Conservation (phyloP, 2,329 filamentous ascomycete genomes). For the Cadophora malorum region DNA sequence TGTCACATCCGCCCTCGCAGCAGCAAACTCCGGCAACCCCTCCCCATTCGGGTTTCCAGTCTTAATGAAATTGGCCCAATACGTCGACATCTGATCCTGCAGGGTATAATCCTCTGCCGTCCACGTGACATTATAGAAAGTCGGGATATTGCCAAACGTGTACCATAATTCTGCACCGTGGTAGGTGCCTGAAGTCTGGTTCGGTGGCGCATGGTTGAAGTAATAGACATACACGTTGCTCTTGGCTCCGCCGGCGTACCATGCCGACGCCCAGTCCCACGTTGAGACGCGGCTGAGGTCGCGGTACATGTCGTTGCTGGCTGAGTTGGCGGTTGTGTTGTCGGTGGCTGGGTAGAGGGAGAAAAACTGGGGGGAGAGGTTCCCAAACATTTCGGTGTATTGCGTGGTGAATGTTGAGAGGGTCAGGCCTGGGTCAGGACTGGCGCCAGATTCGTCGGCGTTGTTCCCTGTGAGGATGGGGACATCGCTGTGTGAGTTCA, state of each 20-base stretch:
- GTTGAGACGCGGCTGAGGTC: neutral
- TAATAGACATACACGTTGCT: neutral
- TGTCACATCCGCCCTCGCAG: too few relatives aligned
- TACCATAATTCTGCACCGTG: neutral
- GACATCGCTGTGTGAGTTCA: neutral
- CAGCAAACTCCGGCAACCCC: too few relatives aligned
- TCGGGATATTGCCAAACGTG: neutral
- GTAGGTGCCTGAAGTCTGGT: neutral
- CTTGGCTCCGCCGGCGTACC: neutral
- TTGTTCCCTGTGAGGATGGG: neutral
- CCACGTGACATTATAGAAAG: neutral
- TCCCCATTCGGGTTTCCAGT: too few relatives aligned
- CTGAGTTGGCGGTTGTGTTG: neutral
- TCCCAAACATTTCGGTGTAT: neutral
- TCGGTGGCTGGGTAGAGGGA: neutral
- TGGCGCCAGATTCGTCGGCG: neutral
- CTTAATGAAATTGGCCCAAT: too few relatives aligned
- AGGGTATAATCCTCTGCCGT: too few relatives aligned
- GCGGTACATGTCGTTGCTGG: neutral
- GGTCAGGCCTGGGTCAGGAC: neutral
- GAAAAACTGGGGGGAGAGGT: neutral
- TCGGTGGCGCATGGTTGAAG: neutral
- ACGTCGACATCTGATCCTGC: too few relatives aligned
- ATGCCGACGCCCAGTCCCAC: neutral
- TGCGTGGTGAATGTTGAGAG: neutral